These are phyloP conservation scores for Pichia occidentalis DNA, from an alignment of 805 yeast genomes.

Conservation along the genomic window DNA sequence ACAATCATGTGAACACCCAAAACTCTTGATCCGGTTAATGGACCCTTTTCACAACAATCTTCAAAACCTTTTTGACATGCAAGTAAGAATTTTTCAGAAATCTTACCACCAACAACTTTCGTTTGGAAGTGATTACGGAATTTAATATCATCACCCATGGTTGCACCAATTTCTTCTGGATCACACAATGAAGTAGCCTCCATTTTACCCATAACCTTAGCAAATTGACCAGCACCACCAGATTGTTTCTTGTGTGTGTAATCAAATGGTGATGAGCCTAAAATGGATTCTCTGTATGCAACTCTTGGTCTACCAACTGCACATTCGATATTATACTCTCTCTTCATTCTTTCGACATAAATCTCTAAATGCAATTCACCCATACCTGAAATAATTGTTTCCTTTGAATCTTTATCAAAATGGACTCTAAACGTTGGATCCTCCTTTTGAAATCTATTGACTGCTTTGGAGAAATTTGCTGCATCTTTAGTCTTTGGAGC, in stretches of 20 bases:
- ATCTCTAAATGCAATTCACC: conserved; percentile 97
- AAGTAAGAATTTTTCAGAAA: conserved; percentile 86
- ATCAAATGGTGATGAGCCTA: conserved; percentile 69
- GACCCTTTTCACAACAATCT: conserved; percentile 93
- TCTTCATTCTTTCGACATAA: conserved; percentile 95
- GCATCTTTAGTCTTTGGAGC: conserved; percentile 83
- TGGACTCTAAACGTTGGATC: conserved; percentile 97
- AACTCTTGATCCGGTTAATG: conserved; percentile 89
- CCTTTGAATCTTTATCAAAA: conserved; percentile 86
- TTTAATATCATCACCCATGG: conserved; percentile 27
- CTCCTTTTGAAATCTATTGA: conserved; percentile 96
- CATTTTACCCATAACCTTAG: conserved; percentile 86
- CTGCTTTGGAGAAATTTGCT: conserved; percentile 90
- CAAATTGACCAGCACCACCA: conserved; percentile 99
- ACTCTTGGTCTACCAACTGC: conserved; percentile 97
- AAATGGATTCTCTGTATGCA: conserved; percentile 90
- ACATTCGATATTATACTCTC: conserved; percentile 96
- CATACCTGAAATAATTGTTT: conserved; percentile 87
- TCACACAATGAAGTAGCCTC: conserved; percentile 44
- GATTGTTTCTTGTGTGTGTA: conserved; percentile 95
- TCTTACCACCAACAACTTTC: conserved; percentile 92
- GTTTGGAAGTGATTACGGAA: conserved; percentile 70
- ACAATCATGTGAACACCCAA: conserved; percentile 89
- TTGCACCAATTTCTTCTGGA: conserved; percentile 32
- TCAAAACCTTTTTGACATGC: conserved; percentile 96